Base-by-base conservation (phyloP, 108 stramenopile genomes). In the Nitzschia sp. region DNA sequence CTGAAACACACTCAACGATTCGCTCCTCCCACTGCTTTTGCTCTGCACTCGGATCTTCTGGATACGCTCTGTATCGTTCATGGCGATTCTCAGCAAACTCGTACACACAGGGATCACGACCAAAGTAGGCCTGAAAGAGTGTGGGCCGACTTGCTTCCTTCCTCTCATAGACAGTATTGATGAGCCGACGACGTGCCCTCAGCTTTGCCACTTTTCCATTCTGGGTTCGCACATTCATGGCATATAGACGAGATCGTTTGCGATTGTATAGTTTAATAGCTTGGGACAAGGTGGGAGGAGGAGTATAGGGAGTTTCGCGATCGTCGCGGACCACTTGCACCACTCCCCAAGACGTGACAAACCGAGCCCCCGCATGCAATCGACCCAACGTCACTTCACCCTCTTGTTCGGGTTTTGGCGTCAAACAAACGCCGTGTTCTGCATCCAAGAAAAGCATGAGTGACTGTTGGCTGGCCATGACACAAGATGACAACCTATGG, bases 271-370 rank as follows among this genome's bases (percentile, higher is more conserved):
- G 34, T 65, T 58, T 38, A 8, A 57, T 25, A 21, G 41, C 41
- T 8, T 24, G 10, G 25, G 17, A 10, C 14, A 53, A 10, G 2
- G 22, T 9, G 3, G 64, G 59, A 20, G 53, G n/a, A 0, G 34
- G 8, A 21, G 43, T 65, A 12, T 53, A 68, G 0, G 79, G 66
- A n/a, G 40, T 73, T 22, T 64, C 82, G 0, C 86, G 73, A 63
- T 83, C 73, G 62, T 93, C 92, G 15, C 51, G 59, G 21, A 93
- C 76, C 7, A 93, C 85, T 67, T 88, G 63, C 2, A 93, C 92
- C 14, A 90, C 79, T 19, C 92, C 89, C 71, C 62, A 90, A 22
- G 51, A 66, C 8, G 89, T 90, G 24, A 87, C 62, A 63, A 78
- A 87, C 25, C 46, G 24, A 0, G 61, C 24, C 0, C 91, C 91